These are phyloP conservation scores for Chaetomium olivaceum DNA, from an alignment of 2,329 filamentous ascomycete species.

Conservation along the genomic window DNA sequence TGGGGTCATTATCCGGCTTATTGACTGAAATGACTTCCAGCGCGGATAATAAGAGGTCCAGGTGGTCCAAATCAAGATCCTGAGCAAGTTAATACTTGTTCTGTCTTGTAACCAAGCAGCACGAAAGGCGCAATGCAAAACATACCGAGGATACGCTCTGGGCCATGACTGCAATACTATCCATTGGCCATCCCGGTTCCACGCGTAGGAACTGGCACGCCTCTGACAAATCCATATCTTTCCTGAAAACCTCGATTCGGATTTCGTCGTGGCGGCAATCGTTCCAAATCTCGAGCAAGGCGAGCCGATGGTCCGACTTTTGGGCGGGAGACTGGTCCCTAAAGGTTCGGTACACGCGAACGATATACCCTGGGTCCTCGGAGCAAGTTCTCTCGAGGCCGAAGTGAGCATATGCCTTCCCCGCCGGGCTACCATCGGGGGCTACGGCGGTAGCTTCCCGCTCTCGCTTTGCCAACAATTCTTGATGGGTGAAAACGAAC, in stretches of 20 bases:
- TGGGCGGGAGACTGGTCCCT: conserved; percentile 34
- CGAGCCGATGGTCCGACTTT: conserved; percentile 32
- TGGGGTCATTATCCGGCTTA: conserved; percentile 18
- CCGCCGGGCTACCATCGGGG: conserved; percentile 12
- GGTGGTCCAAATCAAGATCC: conserved; percentile 14
- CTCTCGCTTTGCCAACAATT: conserved; percentile 18
- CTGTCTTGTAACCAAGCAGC: conserved; percentile 7
- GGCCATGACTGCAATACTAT: conserved; percentile 26
- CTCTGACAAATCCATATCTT: conserved; percentile 28
- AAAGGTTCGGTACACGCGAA: conserved; percentile 32
- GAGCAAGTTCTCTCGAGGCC: conserved; percentile 23
- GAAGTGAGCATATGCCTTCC: conserved; percentile 34
- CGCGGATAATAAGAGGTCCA: conserved; percentile 26
- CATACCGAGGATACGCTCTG: conserved; percentile 24
- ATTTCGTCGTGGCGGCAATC: conserved; percentile 31
- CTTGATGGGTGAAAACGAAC: conserved; percentile 25
- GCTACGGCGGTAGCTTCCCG: conserved; percentile 1
- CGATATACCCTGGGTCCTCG: conserved; percentile 27
- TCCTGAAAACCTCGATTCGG: conserved; percentile 20
- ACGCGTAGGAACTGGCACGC: conserved; percentile 31
- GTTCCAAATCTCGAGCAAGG: conserved; percentile 35
- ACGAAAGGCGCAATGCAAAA: background rate
- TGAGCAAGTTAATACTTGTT: background rate
- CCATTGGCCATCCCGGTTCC: conserved; percentile 25
- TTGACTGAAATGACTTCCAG: conserved; percentile 22